Evolutionary conservation across 176 grass and related monocot species (phyloP).

Genomic region (Pontederia crassipes): DNA sequence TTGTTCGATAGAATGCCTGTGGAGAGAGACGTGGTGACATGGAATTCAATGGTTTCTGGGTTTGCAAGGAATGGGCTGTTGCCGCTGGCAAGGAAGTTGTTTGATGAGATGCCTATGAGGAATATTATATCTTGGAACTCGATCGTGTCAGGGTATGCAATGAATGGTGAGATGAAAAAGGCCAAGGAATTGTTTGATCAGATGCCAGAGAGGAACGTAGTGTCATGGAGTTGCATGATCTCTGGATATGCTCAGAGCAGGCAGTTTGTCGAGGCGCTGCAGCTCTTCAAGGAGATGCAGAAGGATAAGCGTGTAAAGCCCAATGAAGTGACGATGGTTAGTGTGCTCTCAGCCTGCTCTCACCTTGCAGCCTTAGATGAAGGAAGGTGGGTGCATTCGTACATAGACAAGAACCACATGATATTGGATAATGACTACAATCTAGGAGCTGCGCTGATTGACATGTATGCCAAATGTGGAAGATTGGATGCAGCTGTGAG

Average conservation of each 20-base stretch:
- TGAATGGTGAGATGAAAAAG: slow-evolving; percentile 33
- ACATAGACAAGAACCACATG: slow-evolving; percentile 55
- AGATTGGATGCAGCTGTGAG: slow-evolving; percentile 27
- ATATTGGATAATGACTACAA: slow-evolving; percentile 47
- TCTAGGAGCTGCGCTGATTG: slow-evolving; percentile 57
- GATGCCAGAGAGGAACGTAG: slow-evolving; percentile 49
- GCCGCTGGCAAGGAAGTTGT: slow-evolving; percentile 54
- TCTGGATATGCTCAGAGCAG: slow-evolving; percentile 46
- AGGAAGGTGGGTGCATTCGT: slow-evolving; percentile 54
- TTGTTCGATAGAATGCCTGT: slow-evolving; percentile 55
- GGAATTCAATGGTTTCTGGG: slow-evolving; percentile 56
- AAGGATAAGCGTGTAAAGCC: slow-evolving; percentile 21
- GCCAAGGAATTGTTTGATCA: slow-evolving; percentile 35
- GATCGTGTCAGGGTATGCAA: slow-evolving; percentile 42
- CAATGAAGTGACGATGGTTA: slow-evolving; percentile 72
- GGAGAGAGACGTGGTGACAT: slow-evolving; percentile 41
- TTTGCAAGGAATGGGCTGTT: slow-evolving; percentile 43
- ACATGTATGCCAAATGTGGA: slow-evolving; percentile 77
- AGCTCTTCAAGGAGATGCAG: slow-evolving; percentile 54
- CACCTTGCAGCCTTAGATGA: slow-evolving; percentile 43
- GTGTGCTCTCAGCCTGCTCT: slow-evolving; percentile 54
- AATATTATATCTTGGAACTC: slow-evolving; percentile 63
- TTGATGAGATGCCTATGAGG: slow-evolving; percentile 47
- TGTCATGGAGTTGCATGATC: slow-evolving; percentile 68
- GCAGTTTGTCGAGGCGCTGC: slow-evolving; percentile 30